Percentiles rank a stretch among this genome's conserved stretches.
phyloP scores from a whole-genome alignment of 495 filamentous ascomycete genomes.

The Trichoderma erinaceum region DNA sequence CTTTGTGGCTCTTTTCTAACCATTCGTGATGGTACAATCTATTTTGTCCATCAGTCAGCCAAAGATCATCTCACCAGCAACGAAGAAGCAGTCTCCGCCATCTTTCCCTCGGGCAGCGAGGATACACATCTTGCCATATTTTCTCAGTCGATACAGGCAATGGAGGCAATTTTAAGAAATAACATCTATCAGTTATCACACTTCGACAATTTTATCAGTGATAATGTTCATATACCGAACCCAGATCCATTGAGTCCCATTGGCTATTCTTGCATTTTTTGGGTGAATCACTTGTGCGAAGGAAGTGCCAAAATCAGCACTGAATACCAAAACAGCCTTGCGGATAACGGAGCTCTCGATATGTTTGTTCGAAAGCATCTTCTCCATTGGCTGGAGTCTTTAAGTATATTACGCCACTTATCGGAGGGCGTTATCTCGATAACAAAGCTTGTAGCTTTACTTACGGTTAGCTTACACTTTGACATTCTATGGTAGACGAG shows the following conservation, averaged over 20 bases:
- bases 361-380: slow-evolving; percentile 3
- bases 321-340: background rate
- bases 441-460: background rate
- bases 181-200: background rate
- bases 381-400: slow-evolving; percentile 13
- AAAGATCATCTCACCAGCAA: slow-evolving; percentile 31
- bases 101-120: slow-evolving; percentile 21
- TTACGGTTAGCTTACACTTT: background rate
- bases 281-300: background rate
- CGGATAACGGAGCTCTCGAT: background rate
- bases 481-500: background rate
- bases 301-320: background rate
- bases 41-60: slow-evolving; percentile 40
- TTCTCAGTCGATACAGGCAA: slow-evolving; percentile 26
- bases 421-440: slow-evolving; percentile 13
- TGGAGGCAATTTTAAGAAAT: background rate
- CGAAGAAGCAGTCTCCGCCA: background rate
- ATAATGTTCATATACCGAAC: slow-evolving; percentile 5
- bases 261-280: background rate
- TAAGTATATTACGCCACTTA: background rate
- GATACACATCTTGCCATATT: slow-evolving; percentile 29
- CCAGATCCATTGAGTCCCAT: background rate
- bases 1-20: slow-evolving; percentile 32
- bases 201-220: background rate
- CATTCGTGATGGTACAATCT: slow-evolving; percentile 26